phyloP scores from a whole-genome alignment of 1,284 basidiomycete species.

The Caloboletus firmus region DNA sequence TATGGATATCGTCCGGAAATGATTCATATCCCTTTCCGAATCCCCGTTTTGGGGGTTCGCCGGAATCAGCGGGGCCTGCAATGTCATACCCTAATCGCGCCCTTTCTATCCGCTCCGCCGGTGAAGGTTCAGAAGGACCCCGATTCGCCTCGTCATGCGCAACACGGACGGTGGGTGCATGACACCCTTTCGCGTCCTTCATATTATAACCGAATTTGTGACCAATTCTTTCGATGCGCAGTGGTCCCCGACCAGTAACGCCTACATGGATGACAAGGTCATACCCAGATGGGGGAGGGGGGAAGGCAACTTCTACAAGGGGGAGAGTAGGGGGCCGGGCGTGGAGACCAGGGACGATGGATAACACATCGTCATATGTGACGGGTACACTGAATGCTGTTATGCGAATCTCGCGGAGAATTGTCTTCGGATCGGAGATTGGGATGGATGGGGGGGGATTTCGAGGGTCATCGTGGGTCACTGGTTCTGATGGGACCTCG shows the following conservation, averaged over 20 bases:
- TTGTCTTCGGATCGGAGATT: conserved; percentile 1
- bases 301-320: conserved; percentile 33
- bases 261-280: conserved; percentile 76
- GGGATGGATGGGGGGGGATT: conserved; percentile 1
- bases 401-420: conserved; percentile 52
- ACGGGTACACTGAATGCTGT: conserved; percentile 62
- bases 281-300: conserved; percentile 56
- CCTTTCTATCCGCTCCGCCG: conserved; percentile 39
- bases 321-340: conserved; percentile 61
- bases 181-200: conserved; percentile 62
- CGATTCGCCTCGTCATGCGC: conserved; percentile 29
- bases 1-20: conserved; percentile 47
- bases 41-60: conserved; percentile 44
- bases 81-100: conserved; percentile 31
- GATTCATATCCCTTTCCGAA: conserved; percentile 52
- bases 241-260: conserved; percentile 60
- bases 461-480: conserved; percentile 7
- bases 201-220: conserved; percentile 72
- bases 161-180: conserved; percentile 52
- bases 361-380: conserved; percentile 60
- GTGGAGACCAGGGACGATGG: conserved; percentile 59
- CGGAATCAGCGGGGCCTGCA: conserved; percentile 26
- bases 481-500: conserved; percentile 34
- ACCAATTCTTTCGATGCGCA: conserved; percentile 64
- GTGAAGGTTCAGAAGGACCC: conserved; percentile 29